Evolutionary conservation across 2,329 filamentous ascomycete genomes (phyloP), one percentile per base, ranked within the genome.

Genomic region (Penicillium sp.): DNA sequence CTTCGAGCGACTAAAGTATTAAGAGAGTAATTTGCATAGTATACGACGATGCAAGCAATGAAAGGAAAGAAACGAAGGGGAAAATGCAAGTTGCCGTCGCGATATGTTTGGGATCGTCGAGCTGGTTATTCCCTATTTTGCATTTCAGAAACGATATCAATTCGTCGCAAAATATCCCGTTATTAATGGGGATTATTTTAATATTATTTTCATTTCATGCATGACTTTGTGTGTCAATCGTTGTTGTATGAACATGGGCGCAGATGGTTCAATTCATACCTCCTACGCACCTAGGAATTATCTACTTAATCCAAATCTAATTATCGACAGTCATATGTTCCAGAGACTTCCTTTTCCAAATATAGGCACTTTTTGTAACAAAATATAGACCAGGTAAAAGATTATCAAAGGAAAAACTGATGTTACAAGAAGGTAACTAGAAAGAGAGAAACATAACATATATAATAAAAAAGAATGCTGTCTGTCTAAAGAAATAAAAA

Each of bases 1-100:
- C 71, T 93, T 56, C 68, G 70, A 45, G 70, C 71, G 3, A 71
- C 68, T 20, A 71, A 69, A 33, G 56, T 70, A 20, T 49, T 67
- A n/a, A 58, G 63, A 38, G 46, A 60, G 42, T 68, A 56, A 59
- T 14, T n/a, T 16, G 16, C 38, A 2, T 23, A n/a, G 5, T 28
- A 38, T 14, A 21, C 24, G 20, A 50, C 14, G 14, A 35, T 3
- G 40, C 20, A 18, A 21, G 18, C 21, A 43, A 20, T 8, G n/a
- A 23, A 7, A 12, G 14, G 18, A 43, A 12, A 21, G 2, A 21
- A 43, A 21, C 11, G 9, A 2, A 43, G 40, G 26, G 26, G 2
- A 12, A 4, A 43, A 43, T 23, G 18, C 18, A 21, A 43, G n/a
- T 18, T 40, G n/a, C 8, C 4, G 6, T n/a, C 35, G 30, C 3